Base-by-base conservation (phyloP, 2,329 filamentous ascomycete genomes). In the Periconia sp. region DNA sequence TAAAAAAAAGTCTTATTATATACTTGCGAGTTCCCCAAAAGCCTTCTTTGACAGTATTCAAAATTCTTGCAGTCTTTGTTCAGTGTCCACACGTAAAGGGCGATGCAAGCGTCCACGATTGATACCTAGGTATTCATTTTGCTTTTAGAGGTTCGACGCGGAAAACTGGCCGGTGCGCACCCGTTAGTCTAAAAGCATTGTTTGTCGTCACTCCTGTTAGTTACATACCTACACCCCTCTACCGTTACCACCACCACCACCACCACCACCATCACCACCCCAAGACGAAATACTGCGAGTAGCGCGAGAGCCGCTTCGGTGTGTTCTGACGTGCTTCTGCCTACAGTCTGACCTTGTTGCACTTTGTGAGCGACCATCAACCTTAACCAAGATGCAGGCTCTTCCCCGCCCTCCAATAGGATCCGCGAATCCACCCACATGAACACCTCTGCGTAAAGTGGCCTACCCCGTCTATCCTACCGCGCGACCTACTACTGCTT, bases 311-410 rank as follows among this genome's bases (percentile, higher is more conserved):
- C 59, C 61, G 62, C 63, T 61, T 54, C 60, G 58, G 68, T 69
- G 64, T 65, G 62, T 62, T 61, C 53, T 61, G 58, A 66, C 69
- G 63, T 65, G 62, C 61, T 63, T 57, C 33, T 14, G 57, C 59
- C 66, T 59, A 65, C 61, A 64, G 58, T 60, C 59, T 63, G 47
- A 56, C 58, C 53, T 59, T 64, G 57, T 60, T 59, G 57, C 52
- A 57, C 33, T 47, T 56, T 61, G 59, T 61, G 55, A 58, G 47
- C 58, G 64, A 66, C 64, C 63, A 54, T 53, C 59, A 50, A 48
- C 55, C 47, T 68, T 71, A 66, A 68, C 66, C 61, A 71, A 64
- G 61, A 62, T 64, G 63, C 68, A 71, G 68, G 62, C 59, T 61
- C 54, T 42, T 43, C 44, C 44, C 35, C 41, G 52, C 63, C 65